These are phyloP conservation scores for Arachis hypogaea DNA, from an alignment of 306 rosid genomes.

Conservation along the genomic window DNA sequence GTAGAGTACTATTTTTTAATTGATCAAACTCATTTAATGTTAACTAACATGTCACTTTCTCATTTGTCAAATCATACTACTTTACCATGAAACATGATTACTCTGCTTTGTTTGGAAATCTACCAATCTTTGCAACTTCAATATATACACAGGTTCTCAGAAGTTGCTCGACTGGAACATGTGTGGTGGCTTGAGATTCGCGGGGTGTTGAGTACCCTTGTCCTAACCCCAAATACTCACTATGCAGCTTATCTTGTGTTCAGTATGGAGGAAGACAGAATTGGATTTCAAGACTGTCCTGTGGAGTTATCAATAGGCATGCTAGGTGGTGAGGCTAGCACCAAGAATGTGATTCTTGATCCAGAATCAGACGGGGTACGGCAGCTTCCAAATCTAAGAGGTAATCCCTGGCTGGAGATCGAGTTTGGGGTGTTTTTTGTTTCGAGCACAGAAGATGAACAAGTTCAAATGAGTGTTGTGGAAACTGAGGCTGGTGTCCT, in stretches of 20 bases:
- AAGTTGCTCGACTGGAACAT: conserved; percentile 53
- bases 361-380: background rate
- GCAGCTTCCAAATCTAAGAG: conserved; percentile 45
- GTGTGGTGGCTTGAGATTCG: conserved; percentile 77
- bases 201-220: conserved; percentile 49
- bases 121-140: background rate
- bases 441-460: conserved; percentile 45
- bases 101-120: too few species aligned
- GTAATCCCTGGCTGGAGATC: conserved; percentile 72
- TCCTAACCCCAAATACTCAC: conserved; percentile 54
- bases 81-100: too few species aligned
- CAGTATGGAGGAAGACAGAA: conserved; percentile 32
- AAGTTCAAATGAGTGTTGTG: conserved; percentile 50
- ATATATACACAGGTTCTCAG: conserved; percentile 55
- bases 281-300: conserved; percentile 46
- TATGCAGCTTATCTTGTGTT: conserved; percentile 65
- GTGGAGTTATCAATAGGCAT: conserved; percentile 46
- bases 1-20: too few species aligned
- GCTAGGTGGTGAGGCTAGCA: conserved; percentile 13
- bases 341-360: conserved; percentile 36
- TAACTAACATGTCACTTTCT: too few species aligned
- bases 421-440: conserved; percentile 72
- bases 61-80: too few species aligned
- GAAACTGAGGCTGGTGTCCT: conserved; percentile 45
- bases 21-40: too few species aligned